These are phyloP conservation scores for Bacterosira constricta DNA, from an alignment of 108 stramenopile species.

Conservation along the genomic window DNA sequence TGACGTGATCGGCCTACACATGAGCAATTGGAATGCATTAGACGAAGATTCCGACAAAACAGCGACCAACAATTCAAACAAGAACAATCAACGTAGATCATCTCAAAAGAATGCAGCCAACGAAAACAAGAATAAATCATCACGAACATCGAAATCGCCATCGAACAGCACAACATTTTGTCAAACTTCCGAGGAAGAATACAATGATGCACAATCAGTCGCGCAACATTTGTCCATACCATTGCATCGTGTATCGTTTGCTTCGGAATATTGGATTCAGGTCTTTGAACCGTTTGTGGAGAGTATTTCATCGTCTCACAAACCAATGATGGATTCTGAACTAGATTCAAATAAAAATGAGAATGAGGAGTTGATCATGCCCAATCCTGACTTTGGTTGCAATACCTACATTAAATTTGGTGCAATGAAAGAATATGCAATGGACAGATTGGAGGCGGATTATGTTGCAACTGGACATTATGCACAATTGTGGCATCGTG, in stretches of 20 bases:
- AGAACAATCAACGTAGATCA: background rate
- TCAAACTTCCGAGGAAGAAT: slow-evolving; percentile 70
- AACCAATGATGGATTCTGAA: background rate
- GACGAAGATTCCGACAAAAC: slow-evolving; percentile 57
- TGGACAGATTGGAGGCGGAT: slow-evolving; percentile 51
- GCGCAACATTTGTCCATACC: slow-evolving; percentile 79
- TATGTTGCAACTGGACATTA: slow-evolving; percentile 94
- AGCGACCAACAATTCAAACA: background rate
- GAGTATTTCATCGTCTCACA: background rate
- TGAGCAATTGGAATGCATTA: slow-evolving; percentile 88
- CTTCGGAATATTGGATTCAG: slow-evolving; percentile 88
- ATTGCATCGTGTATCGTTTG: slow-evolving; percentile 76
- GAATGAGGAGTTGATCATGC: slow-evolving; percentile 50
- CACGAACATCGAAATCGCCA: background rate
- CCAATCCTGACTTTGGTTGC: slow-evolving; percentile 94
- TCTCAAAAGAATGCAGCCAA: too few species aligned
- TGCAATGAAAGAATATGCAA: slow-evolving; percentile 73
- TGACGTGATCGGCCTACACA: slow-evolving; percentile 68
- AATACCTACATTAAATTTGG: slow-evolving; percentile 95
- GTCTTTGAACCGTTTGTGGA: slow-evolving; percentile 90
- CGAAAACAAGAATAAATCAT: background rate
- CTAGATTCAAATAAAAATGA: background rate
- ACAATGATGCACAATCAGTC: slow-evolving; percentile 81
- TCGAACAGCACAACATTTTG: slow-evolving; percentile 14
- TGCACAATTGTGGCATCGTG: slow-evolving; percentile 75